Conservation (phyloP, 352 stramenopile genomes). For the Phytophthora ohioensis region DNA sequence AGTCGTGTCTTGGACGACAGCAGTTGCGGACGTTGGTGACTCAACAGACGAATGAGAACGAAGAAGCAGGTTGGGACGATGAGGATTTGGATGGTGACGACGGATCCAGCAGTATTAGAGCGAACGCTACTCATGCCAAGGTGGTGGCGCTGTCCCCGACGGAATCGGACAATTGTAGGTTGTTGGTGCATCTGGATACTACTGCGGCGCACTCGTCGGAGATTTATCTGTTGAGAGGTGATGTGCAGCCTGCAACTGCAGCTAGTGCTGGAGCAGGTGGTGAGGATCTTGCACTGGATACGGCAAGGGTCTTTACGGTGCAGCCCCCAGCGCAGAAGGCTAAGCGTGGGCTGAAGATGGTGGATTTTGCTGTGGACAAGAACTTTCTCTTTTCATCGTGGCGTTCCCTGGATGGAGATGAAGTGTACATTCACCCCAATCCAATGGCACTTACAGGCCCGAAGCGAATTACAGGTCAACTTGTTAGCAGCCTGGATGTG, state of each 20-base stretch:
- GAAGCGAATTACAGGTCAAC: constrained; percentile 55
- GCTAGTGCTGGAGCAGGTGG: constrained; percentile 34
- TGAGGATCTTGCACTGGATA: constrained; percentile 55
- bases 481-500: constrained; percentile 63
- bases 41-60: constrained; percentile 12
- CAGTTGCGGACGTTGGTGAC: constrained; percentile 52
- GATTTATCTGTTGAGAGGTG: constrained; percentile 69
- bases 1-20: constrained; percentile 74
- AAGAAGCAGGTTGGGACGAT: constrained; percentile 45
- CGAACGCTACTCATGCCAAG: constrained; percentile 65
- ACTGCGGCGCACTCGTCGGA: constrained; percentile 60
- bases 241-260: constrained; percentile 45
- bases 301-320: constrained; percentile 67
- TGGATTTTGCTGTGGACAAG: constrained; percentile 79
- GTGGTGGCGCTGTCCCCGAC: constrained; percentile 63
- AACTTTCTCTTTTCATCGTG: constrained; percentile 78
- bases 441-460: constrained; percentile 76
- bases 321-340: constrained; percentile 16
- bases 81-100: constrained; percentile 46
- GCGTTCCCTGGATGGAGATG: constrained; percentile 65
- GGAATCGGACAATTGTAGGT: constrained; percentile 63
- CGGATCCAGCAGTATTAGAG: constrained; percentile 22
- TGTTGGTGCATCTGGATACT: constrained; percentile 76
- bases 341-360: constrained; percentile 64
- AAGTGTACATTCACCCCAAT: constrained; percentile 72